These are phyloP conservation scores for Dictyophora rubrovolvata DNA, from an alignment of 768 basidiomycete species.

Conservation along the genomic window DNA sequence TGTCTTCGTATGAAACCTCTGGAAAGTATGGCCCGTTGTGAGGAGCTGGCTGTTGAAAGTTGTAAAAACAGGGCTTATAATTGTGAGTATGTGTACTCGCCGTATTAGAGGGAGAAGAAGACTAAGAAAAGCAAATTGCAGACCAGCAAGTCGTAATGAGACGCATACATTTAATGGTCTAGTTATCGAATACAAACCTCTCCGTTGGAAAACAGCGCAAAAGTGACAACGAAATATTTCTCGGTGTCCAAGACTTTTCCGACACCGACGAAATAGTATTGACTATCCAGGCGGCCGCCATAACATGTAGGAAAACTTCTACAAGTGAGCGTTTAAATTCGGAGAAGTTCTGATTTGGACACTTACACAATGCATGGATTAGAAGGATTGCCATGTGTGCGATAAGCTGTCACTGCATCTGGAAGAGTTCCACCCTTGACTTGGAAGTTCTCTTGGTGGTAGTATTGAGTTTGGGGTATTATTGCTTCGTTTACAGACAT, in stretches of 20 bases:
- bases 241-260: constrained; percentile 41
- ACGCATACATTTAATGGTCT: not conserved
- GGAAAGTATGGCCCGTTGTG: constrained; percentile 54
- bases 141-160: not conserved
- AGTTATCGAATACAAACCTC: constrained; percentile 27
- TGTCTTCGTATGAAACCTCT: constrained; percentile 45
- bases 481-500: no score
- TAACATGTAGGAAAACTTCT: constrained; percentile 31
- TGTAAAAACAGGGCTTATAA: not conserved
- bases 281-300: constrained; percentile 42
- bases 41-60: constrained; percentile 33
- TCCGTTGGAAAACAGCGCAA: constrained; percentile 49
- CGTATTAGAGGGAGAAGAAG: constrained; percentile 54
- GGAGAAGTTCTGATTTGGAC: no score
- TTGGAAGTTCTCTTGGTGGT: constrained; percentile 44
- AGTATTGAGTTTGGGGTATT: constrained; percentile 28
- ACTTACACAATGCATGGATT: constrained; percentile 44
- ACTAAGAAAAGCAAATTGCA: constrained; percentile 25
- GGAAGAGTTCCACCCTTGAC: constrained; percentile 44
- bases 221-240: constrained; percentile 46
- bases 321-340: not conserved
- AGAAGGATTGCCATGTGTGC: constrained; percentile 39
- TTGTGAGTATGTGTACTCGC: constrained; percentile 18
- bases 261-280: constrained; percentile 15
- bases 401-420: constrained; percentile 47